Conservation (phyloP, 495 filamentous ascomycete species). For the Penicillium psychrofluorescens region DNA sequence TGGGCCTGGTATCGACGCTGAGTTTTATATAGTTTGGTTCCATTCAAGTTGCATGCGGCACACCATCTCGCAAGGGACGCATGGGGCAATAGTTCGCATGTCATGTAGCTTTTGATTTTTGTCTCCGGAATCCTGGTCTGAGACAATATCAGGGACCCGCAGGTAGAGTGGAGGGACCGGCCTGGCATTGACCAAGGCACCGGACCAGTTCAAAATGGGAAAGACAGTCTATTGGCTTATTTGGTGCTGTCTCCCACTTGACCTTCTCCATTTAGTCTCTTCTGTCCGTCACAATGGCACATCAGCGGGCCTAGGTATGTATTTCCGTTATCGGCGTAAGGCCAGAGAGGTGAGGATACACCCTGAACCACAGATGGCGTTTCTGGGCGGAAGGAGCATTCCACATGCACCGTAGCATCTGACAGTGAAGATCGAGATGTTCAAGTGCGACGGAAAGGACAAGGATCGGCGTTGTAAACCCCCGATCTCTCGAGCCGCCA, state of each 20-base stretch:
- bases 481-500: conserved; percentile 5
- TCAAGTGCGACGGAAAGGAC: conserved; percentile 8
- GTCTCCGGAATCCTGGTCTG: background rate
- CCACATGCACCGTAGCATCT: conserved; percentile 8
- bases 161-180: background rate
- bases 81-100: conserved; percentile 14
- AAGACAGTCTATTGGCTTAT: background rate
- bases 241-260: conserved; percentile 1
- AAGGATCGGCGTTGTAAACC: conserved; percentile 9
- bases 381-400: conserved; percentile 8
- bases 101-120: background rate
- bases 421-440: conserved; percentile 1
- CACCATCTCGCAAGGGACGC: conserved; percentile 4
- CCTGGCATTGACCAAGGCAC: background rate
- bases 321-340: conserved; percentile 5
- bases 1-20: background rate
- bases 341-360: background rate
- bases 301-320: background rate
- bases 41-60: conserved; percentile 12
- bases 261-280: conserved; percentile 6
- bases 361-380: conserved; percentile 1
- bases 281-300: background rate
- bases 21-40: conserved; percentile 8
- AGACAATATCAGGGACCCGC: conserved; percentile 3
- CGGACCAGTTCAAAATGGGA: background rate